Base-by-base conservation (phyloP, 495 filamentous ascomycete genomes). In the Talaromyces trachyspermus region DNA sequence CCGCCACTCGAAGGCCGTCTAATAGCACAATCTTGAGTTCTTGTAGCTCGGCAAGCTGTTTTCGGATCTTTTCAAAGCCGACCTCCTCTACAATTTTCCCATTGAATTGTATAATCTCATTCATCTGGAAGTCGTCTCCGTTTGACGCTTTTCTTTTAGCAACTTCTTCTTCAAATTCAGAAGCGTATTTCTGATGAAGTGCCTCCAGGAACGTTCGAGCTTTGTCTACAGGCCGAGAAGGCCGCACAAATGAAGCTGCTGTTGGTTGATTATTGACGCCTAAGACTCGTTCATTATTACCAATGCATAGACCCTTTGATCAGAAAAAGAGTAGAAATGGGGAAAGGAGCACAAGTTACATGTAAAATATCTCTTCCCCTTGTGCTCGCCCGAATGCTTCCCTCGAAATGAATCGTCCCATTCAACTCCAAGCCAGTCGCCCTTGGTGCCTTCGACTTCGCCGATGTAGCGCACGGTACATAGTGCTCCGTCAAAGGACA, bases 11-110 rank as follows among this genome's bases (percentile, higher is more conserved):
- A 49, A 85, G 56, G 2, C 83, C 82, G 66, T 97, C 89, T 4
- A 98, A 72, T 12, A 96, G 68, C 32, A 95, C 84, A 50, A 89
- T 80, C 47, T 74, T 79, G 49, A 97, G 71, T 56, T 90, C 85
- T 38, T 81, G 66, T 18, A 97, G 70, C 59, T 85, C 75, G 2
- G 87, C 83, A 45, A 89, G 80, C 64, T 90, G 77, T 49, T 76
- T 76, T 20, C 85, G 74, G 52, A 95, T 89, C 71, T 95, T 95
- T 45, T 94, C 90, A 59, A 97, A 97, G 35, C 92, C 92, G 18
- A 98, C 79, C 68, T 97, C 94, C 66, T 98, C 86, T 17, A 86
- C 89, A 19, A 92, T 76, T 62, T 98, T 98, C 14, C 82, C 81
- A 39, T 84, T 88, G 53, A 96, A 83, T 23, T 74, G 56, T 46